These are phyloP conservation scores for Mortierella sp. DNA, from an alignment of 371 early-diverging fungal genomes.

Conservation along the genomic window DNA sequence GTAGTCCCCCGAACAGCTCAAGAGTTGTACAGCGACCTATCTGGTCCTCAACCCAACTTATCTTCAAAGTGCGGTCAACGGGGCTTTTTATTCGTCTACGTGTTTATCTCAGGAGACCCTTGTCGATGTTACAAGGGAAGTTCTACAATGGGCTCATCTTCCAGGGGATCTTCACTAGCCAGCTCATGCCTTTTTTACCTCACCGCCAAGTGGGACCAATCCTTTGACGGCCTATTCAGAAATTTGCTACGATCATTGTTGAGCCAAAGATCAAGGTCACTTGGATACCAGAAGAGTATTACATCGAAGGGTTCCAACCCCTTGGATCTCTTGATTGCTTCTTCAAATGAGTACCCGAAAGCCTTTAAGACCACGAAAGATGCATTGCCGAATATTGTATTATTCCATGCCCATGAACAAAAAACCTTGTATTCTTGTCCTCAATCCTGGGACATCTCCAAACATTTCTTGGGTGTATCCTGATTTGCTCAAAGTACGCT, in stretches of 20 bases:
- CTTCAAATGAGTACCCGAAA: not conserved
- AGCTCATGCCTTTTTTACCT: conserved; percentile 7
- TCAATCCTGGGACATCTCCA: conserved; percentile 10
- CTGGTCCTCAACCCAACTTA: no score
- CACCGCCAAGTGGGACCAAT: not conserved
- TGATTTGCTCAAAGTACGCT: not conserved
- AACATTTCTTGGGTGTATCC: conserved; percentile 1
- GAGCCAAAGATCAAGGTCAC: not conserved
- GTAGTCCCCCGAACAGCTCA: no score
- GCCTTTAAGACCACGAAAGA: not conserved
- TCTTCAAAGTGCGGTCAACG: no score
- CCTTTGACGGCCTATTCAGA: not conserved
- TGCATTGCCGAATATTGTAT: conserved; percentile 24
- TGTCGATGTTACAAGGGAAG: no score
- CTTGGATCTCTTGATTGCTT: conserved; percentile 3
- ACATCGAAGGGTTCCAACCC: conserved; percentile 4
- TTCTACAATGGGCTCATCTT: no score
- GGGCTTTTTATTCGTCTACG: no score
- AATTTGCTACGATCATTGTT: conserved; percentile 3
- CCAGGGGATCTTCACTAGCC: not conserved
- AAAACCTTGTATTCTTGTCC: conserved; percentile 7
- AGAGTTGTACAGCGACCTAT: no score
- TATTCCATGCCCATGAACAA: conserved; percentile 9
- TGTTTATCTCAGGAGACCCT: no score
- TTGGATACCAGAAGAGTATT: conserved; percentile 17